These are phyloP conservation scores for Leucosporidium yakuticum DNA, from an alignment of 768 basidiomycete genomes.

Conservation along the genomic window DNA sequence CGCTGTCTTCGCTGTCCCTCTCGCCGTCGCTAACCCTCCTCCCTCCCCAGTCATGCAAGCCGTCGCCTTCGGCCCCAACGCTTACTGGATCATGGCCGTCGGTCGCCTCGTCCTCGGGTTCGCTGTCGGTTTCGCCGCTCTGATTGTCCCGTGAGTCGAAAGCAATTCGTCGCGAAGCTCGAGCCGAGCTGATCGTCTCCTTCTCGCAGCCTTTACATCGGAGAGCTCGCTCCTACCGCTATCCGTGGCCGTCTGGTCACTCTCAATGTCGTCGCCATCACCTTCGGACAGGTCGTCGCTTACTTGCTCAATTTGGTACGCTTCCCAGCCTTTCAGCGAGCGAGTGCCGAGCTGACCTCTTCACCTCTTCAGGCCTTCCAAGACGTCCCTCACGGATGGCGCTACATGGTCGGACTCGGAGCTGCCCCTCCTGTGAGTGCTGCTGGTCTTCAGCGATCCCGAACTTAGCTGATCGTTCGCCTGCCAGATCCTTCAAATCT, in stretches of 20 bases:
- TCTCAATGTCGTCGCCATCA: conserved; percentile 75
- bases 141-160: conserved; percentile 53
- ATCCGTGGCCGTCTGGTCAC: conserved; percentile 71
- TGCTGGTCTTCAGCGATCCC: neutral
- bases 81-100: conserved; percentile 54
- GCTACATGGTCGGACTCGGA: conserved; percentile 77
- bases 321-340: neutral
- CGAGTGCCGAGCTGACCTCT: conserved; percentile 17
- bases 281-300: conserved; percentile 70
- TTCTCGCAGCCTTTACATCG: conserved; percentile 57
- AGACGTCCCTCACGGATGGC: conserved; percentile 58
- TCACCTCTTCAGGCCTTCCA: conserved; percentile 43
- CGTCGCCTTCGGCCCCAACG: conserved; percentile 19
- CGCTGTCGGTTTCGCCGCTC: conserved; percentile 51
- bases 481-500: conserved; percentile 16
- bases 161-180: neutral
- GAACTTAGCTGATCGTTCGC: neutral
- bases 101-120: conserved; percentile 66
- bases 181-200: neutral
- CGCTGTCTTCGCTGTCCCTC: too few species aligned
- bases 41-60: conserved; percentile 28
- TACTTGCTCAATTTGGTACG: conserved; percentile 49
- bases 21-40: neutral
- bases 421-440: conserved; percentile 40
- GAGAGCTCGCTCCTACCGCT: conserved; percentile 70